Base-by-base conservation (phyloP, 163 green algal species). In the Prototheca stagnorum region DNA sequence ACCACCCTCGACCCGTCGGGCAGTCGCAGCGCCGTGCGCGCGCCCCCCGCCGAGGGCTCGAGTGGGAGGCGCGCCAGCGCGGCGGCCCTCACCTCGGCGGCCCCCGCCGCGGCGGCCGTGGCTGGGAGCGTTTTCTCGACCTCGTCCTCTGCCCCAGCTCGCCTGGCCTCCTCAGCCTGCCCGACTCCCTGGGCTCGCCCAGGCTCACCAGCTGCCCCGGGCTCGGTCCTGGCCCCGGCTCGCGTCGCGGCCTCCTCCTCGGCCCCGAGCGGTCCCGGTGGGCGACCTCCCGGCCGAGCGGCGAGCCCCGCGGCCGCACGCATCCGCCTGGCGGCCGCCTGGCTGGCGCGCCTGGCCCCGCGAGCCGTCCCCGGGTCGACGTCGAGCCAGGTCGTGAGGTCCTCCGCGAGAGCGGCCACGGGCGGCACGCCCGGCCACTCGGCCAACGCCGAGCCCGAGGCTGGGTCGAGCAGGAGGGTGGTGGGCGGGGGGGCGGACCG, bases 381-480 rank as follows among this genome's bases (percentile, higher is more conserved):
- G 14, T n/a, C 17, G 3, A 4, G 42, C 19, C 31, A 75, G 54
- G 64, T 65, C n/a, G n/a, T n/a, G n/a, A n/a, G n/a, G n/a, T n/a
- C n/a, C n/a, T n/a, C n/a, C n/a, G n/a, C n/a, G n/a, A n/a, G n/a
- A n/a, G n/a, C n/a, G 23, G 82, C 62, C 0, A 77, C 25, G 3
- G 64, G 44, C 0, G 85, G 36, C 25, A 79, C 85, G 1, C 77
- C 75, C 5, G 36, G 48, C 15, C 62, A 62, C 24, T 73, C 36
- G 37, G 53, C 70, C 57, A 82, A 57, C 43, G 72, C 68, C 29
- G 77, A 74, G 2, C 72, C 68, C 0, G 79, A 87, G 29, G 81
- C 44, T 9, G 79, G 78, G 57, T 89, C 79, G 5, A 87, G 42
- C 7, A 87, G 52, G 22, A 83, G 23, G 12, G 67, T 67, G 20